These are phyloP conservation scores for Leishmania martiniquensis DNA, from an alignment of 208 protist species.

Conservation along the genomic window DNA sequence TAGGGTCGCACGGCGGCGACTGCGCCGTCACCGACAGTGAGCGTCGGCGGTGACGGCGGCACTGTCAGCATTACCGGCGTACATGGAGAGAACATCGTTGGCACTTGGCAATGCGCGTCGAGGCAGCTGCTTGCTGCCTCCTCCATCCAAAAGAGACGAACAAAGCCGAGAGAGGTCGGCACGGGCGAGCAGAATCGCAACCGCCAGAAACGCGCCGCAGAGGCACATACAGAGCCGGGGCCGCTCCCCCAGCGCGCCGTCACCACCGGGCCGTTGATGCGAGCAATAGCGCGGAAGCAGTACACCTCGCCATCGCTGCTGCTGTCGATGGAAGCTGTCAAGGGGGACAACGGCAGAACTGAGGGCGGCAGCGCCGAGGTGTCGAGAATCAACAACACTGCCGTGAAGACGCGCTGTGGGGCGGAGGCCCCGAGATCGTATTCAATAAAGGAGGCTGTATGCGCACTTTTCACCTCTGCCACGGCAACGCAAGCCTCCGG, in stretches of 20 bases:
- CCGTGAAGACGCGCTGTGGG: conserved; percentile 43
- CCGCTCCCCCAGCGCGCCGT: conserved; percentile 21
- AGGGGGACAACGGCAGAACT: conserved; percentile 48
- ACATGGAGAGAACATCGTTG: conserved; percentile 7
- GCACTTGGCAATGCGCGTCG: conserved; percentile 11
- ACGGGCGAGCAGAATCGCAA: conserved; percentile 49
- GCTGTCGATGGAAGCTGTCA: conserved; percentile 53
- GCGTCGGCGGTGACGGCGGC: not conserved
- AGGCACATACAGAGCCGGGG: conserved; percentile 1
- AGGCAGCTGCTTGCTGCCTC: conserved; percentile 5
- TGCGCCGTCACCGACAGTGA: not conserved
- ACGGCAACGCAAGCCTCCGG: not conserved
- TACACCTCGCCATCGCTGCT: conserved; percentile 57
- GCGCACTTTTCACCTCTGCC: not conserved
- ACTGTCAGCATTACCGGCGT: conserved; percentile 10
- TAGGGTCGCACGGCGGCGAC: not conserved
- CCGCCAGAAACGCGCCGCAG: conserved; percentile 62
- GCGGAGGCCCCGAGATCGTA: conserved; percentile 38
- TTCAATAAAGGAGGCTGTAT: conserved; percentile 19
- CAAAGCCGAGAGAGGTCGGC: conserved; percentile 52
- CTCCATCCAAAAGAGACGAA: conserved; percentile 62
- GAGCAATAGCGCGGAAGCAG: conserved; percentile 15
- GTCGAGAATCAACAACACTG: conserved; percentile 61
- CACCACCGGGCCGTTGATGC: conserved; percentile 15
- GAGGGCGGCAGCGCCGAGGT: conserved; percentile 36